These are phyloP conservation scores for Zygosaccharomyces bisporus DNA, from an alignment of 805 yeast genomes.

Conservation along the genomic window DNA sequence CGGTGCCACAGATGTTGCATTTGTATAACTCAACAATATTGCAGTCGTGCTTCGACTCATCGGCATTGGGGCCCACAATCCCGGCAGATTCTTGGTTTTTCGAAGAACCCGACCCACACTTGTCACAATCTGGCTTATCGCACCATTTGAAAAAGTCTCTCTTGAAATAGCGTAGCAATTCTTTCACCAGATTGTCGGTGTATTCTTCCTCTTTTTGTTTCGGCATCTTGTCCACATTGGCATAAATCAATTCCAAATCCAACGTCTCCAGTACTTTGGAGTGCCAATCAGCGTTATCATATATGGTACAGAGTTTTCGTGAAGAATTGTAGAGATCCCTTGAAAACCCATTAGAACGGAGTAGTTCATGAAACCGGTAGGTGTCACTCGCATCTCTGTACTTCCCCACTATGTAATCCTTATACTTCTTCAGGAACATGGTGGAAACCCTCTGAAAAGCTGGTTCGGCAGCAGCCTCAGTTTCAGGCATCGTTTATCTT, in stretches of 20 bases:
- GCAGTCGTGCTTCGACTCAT: conserved; percentile 49
- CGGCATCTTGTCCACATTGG: conserved; percentile 54
- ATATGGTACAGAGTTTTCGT: conserved; percentile 31
- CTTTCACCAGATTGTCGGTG: conserved; percentile 56
- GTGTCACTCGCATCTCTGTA: conserved; percentile 20
- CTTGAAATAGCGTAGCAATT: conserved; percentile 66
- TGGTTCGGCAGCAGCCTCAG: background rate
- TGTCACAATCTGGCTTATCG: conserved; percentile 58
- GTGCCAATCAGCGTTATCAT: conserved; percentile 43
- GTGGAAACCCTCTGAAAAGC: conserved; percentile 15
- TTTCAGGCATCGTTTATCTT: conserved; percentile 5
- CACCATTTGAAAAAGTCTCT: conserved; percentile 82
- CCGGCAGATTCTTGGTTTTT: conserved; percentile 40
- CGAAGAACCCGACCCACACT: conserved; percentile 43
- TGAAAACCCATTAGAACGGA: conserved; percentile 25
- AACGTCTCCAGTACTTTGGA: conserved; percentile 60
- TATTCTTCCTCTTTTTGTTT: conserved; percentile 35
- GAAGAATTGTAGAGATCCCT: conserved; percentile 23
- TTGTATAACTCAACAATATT: conserved; percentile 58
- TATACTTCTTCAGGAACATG: conserved; percentile 25
- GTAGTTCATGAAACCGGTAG: conserved; percentile 19
- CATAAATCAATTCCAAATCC: conserved; percentile 55
- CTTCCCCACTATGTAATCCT: conserved; percentile 18
- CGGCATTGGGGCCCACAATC: conserved; percentile 40
- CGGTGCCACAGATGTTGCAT: conserved; percentile 49